Evolutionary conservation across 169 alveolate species (phyloP).

Genomic region (Cryptosporidium baileyi): DNA sequence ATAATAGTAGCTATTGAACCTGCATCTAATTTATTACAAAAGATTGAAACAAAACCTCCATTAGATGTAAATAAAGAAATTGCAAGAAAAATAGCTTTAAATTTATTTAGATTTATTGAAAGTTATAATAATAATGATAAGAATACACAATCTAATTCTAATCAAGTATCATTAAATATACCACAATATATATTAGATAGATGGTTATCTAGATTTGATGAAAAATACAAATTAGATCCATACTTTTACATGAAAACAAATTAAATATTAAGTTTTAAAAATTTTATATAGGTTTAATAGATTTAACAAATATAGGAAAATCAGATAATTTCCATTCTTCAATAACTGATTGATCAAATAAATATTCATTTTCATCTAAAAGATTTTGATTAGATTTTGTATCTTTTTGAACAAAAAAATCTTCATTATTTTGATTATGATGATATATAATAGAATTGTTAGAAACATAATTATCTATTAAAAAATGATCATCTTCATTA

Average conservation of each 20-base stretch:
- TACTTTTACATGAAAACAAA: slow-evolving; percentile 83
- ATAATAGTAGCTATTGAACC: slow-evolving; percentile 12
- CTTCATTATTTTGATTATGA: too few species aligned
- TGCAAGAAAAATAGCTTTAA: slow-evolving; percentile 84
- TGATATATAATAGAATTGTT: too few species aligned
- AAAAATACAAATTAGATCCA: slow-evolving; percentile 86
- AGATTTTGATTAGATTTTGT: neutral
- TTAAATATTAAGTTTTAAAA: neutral
- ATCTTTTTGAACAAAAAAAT: neutral
- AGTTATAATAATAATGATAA: slow-evolving; percentile 77
- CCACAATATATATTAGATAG: slow-evolving; percentile 84
- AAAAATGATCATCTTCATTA: neutral
- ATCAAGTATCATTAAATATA: slow-evolving; percentile 78
- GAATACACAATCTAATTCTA: slow-evolving; percentile 66
- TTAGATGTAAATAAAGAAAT: slow-evolving; percentile 52
- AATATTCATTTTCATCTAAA: neutral
- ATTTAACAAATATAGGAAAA: slow-evolving; percentile 28
- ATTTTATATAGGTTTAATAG: neutral
- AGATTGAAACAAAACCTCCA: slow-evolving; percentile 52
- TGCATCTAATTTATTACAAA: slow-evolving; percentile 5
- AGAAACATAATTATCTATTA: neutral
- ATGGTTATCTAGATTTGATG: slow-evolving; percentile 84
- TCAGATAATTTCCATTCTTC: neutral
- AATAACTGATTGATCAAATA: neutral
- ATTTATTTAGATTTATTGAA: slow-evolving; percentile 82